phyloP scores from a whole-genome alignment of 139 green algal genomes.

The Micractinium conductrix region DNA sequence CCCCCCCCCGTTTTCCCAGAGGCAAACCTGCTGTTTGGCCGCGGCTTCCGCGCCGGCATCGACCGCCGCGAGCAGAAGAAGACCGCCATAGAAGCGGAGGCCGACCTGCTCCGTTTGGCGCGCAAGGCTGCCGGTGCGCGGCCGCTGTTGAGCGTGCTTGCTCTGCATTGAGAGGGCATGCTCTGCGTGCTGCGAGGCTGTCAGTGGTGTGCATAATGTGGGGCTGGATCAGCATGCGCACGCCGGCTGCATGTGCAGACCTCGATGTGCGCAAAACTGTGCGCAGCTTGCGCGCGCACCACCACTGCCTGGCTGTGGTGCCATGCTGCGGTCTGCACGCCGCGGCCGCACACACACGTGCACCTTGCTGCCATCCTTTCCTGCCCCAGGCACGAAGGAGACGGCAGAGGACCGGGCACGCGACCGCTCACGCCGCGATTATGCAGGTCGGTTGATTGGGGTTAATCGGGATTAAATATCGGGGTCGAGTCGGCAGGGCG shows the following conservation, averaged over 20 bases:
- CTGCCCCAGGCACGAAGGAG: slow-evolving; percentile 57
- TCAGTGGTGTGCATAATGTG: too few species aligned
- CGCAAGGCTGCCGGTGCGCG: too few species aligned
- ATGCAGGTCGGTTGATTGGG: background rate
- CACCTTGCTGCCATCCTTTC: background rate
- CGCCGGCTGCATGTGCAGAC: background rate
- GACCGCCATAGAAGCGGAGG: slow-evolving; percentile 70
- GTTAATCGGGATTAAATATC: too few species aligned
- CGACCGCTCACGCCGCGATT: slow-evolving; percentile 42
- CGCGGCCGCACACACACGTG: too few species aligned
- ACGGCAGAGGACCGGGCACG: slow-evolving; percentile 65
- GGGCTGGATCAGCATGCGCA: too few species aligned
- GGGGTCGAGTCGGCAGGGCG: too few species aligned
- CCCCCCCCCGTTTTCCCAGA: too few species aligned
- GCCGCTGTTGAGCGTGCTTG: background rate
- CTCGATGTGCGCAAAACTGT: too few species aligned
- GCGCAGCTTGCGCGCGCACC: too few species aligned
- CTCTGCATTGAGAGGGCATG: too few species aligned
- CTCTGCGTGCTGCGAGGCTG: too few species aligned
- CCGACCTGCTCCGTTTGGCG: slow-evolving; percentile 60
- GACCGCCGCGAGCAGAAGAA: slow-evolving; percentile 96
- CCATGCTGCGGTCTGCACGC: background rate
- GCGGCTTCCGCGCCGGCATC: slow-evolving; percentile 92
- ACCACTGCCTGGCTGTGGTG: too few species aligned
- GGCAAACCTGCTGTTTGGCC: slow-evolving; percentile 92